Evolutionary conservation across 495 filamentous ascomycete genomes (phyloP), one percentile per base, ranked within the genome.

Genomic region (Talaromyces adpressus): DNA sequence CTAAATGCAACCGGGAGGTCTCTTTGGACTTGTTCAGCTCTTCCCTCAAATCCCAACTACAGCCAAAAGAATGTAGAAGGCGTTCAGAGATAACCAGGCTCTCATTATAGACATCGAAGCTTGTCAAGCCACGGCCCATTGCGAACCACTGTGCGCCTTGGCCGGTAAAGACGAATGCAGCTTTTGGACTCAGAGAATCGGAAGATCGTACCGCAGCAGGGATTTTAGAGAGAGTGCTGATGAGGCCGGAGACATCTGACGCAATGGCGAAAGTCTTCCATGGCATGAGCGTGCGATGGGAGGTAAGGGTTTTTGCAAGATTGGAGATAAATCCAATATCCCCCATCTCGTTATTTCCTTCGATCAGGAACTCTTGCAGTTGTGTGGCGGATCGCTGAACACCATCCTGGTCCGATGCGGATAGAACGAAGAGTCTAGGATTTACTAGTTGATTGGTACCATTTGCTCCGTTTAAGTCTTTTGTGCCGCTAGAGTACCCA

Each of bases 91-190:
- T n/a, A 45, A 41, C 29, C 6, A 65, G n/a, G n/a, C 18, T 29
- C 16, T 61, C 8, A 9, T 41, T 12, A 63, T 72, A 70, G 4
- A 63, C 56, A 12, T n/a, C 39, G 49, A 59, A 68, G 65, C 3
- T 59, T 54, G 2, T 16, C 8, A 23, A 69, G 18, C 16, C 72
- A 61, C 57, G 32, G 2, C 73, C 73, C 71, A 74, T 75, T 3
- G 54, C 71, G 32, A 16, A 59, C 71, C 71, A 76, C 61, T 76
- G 72, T 29, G 73, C 73, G 11, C 73, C 73, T 62, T 76, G 72
- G 30, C 88, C 88, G 14, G 87, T 90, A 65, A 90, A 91, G 36
- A 84, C 75, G 66, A 91, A 89, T n/a, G n/a, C n/a, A n/a, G n/a
- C n/a, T n/a, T n/a, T n/a, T n/a, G n/a, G n/a, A n/a, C n/a, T n/a